Base-by-base conservation (phyloP, 75 land plant species). In the Selaginella tamariscina region DNA sequence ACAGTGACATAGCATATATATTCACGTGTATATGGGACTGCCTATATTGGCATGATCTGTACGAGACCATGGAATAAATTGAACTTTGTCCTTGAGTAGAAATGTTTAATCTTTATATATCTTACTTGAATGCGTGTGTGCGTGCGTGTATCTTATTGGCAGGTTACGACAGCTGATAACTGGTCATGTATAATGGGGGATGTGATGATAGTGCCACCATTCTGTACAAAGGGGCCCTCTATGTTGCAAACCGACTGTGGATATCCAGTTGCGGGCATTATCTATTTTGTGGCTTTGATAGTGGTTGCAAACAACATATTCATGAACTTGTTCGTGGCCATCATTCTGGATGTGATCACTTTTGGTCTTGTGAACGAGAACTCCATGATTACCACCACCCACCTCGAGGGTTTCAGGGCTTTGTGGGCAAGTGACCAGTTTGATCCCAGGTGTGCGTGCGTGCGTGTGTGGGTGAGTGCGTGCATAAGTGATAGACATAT, bases 301-400 rank as follows among this genome's bases (percentile, higher is more conserved):
- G 55, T 31, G 20, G 44, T 77, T 30, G 74, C 68, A 27, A 24
- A 73, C 54, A 65, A 68, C 31, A 77, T 77, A 2, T 67, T 77
- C 23, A 72, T 73, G 63, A 77, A 77, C 31, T 31, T 77, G 22
- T 77, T 77, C 67, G 74, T 77, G 32, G 79, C 79, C 29, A 74
- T 65, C 29, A 77, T 77, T n/a, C 55, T 77, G 18, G 79, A 77
- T 59, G 65, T 69, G 30, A 77, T 77, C 31, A 77, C 79, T 0
- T 77, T 77, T 64, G 79, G 79, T 0, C 65, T 77, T 54, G 63
- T 77, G 27, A 77, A 72, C 32, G 79, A 77, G 64, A 73, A 77
- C 21, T 56, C 79, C 15, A 77, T 77, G 49, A 44, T 77, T 1
- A 68, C 79, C 32, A 74, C 79, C 1, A 29, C 33, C 31, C 31